Evolutionary conservation across 805 yeast genomes (phyloP).

Genomic region (Zygotorulaspora sp.): DNA sequence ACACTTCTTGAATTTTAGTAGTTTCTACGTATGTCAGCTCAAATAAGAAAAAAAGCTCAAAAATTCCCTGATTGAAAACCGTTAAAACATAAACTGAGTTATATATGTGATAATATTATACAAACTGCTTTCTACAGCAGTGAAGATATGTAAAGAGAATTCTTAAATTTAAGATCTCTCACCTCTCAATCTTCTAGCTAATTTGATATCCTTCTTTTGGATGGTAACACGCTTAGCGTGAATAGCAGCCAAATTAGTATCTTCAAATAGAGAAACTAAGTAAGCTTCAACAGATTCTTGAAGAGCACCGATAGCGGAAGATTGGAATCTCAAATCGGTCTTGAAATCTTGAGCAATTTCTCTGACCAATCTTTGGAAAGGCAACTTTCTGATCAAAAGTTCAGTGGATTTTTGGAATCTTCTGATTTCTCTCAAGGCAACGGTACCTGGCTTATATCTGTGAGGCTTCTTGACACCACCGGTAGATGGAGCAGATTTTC

Average conservation of each 20-base stretch:
- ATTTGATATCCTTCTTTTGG: constrained; percentile 96
- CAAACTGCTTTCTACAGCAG: no score
- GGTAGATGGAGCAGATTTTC: constrained; percentile 87
- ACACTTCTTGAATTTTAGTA: no score
- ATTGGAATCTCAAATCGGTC: constrained; percentile 92
- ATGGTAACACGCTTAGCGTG: constrained; percentile 99
- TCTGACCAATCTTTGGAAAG: constrained; percentile 95
- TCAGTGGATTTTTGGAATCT: constrained; percentile 97
- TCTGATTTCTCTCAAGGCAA: constrained; percentile 94
- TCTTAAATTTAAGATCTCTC: constrained; percentile 64
- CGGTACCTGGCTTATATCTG: constrained; percentile 97
- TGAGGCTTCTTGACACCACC: constrained; percentile 94
- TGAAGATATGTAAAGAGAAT: constrained; percentile 2
- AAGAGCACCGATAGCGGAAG: constrained; percentile 94
- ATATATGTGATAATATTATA: constrained; percentile 6
- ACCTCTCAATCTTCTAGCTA: constrained; percentile 98
- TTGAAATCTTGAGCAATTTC: constrained; percentile 94
- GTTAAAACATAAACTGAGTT: constrained; percentile 1
- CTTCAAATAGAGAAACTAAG: constrained; percentile 93
- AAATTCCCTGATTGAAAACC: constrained; percentile 1
- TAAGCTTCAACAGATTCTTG: constrained; percentile 99
- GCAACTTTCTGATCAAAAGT: constrained; percentile 89
- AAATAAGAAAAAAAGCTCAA: not conserved
- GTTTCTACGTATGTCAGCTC: not conserved
- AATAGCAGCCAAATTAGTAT: constrained; percentile 96